These are phyloP conservation scores for Pleurotus platypus DNA, from an alignment of 768 basidiomycete genomes.

Conservation along the genomic window DNA sequence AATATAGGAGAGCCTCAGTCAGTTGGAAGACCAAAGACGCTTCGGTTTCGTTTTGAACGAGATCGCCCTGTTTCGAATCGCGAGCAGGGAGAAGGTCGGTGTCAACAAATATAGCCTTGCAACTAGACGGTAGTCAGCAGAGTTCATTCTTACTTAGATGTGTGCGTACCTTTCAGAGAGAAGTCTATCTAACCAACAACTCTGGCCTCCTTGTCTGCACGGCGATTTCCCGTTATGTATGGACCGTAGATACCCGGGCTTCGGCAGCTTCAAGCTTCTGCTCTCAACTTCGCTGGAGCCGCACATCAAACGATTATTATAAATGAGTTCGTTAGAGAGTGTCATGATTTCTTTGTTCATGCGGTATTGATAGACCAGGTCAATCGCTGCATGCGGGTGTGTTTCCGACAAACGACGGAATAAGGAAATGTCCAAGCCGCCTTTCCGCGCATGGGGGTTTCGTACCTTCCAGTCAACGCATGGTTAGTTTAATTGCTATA, in stretches of 20 bases:
- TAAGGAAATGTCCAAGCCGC: constrained; percentile 85
- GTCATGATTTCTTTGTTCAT: constrained; percentile 98
- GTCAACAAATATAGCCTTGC: constrained; percentile 90
- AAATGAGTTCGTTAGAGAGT: constrained; percentile 85
- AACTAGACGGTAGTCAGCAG: constrained; percentile 37
- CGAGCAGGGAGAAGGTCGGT: constrained; percentile 78
- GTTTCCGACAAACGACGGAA: constrained; percentile 88
- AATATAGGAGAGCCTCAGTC: constrained; percentile 55
- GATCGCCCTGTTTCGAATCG: constrained; percentile 81
- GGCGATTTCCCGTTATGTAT: constrained; percentile 34
- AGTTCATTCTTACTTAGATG: neutral
- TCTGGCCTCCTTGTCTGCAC: constrained; percentile 24
- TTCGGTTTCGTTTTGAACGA: constrained; percentile 88
- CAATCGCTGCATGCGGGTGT: constrained; percentile 81
- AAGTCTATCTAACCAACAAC: constrained; percentile 72
- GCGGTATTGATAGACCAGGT: constrained; percentile 86
- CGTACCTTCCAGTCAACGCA: constrained; percentile 55
- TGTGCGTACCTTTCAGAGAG: constrained; percentile 56
- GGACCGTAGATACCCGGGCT: constrained; percentile 34
- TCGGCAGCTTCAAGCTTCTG: constrained; percentile 51
- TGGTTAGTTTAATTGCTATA: constrained; percentile 1
- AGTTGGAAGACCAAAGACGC: constrained; percentile 68
- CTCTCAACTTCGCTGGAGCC: constrained; percentile 72
- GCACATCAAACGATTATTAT: constrained; percentile 71
- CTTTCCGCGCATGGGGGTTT: constrained; percentile 72